phyloP scores from a whole-genome alignment of 352 stramenopile genomes.

The Phytophthora cactorum region DNA sequence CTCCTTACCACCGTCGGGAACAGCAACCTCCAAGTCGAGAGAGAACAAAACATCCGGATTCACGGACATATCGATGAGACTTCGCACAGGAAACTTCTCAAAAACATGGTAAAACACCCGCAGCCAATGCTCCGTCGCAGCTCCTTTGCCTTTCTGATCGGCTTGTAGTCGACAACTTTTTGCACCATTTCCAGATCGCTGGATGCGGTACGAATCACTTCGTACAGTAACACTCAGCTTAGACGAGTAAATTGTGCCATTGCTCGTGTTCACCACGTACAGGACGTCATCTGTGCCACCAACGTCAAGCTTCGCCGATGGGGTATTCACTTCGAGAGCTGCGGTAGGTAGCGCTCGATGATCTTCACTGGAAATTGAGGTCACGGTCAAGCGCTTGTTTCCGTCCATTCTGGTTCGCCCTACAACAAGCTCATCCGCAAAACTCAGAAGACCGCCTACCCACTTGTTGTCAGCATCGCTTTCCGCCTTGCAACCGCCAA shows the following conservation, averaged over 20 bases:
- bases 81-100: constrained; percentile 63
- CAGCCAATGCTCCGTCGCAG: constrained; percentile 24
- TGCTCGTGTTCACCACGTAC: constrained; percentile 12
- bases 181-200: neutral
- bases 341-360: constrained; percentile 33
- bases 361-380: constrained; percentile 42
- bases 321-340: neutral
- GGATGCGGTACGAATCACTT: neutral
- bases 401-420: constrained; percentile 4
- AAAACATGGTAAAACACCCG: constrained; percentile 59
- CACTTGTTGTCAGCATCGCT: constrained; percentile 4
- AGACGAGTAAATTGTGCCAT: neutral
- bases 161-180: neutral
- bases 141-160: neutral
- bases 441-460: constrained; percentile 22
- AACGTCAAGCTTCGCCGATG: constrained; percentile 1
- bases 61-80: constrained; percentile 28
- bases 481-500: neutral
- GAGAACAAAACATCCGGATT: constrained; percentile 5
- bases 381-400: constrained; percentile 4
- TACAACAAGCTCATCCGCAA: constrained; percentile 33
- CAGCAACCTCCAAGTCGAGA: constrained; percentile 21
- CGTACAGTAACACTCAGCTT: neutral
- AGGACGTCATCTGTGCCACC: constrained; percentile 32
- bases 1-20: neutral